phyloP scores from a whole-genome alignment of 139 green algal genomes.

The Microglena sp. region DNA sequence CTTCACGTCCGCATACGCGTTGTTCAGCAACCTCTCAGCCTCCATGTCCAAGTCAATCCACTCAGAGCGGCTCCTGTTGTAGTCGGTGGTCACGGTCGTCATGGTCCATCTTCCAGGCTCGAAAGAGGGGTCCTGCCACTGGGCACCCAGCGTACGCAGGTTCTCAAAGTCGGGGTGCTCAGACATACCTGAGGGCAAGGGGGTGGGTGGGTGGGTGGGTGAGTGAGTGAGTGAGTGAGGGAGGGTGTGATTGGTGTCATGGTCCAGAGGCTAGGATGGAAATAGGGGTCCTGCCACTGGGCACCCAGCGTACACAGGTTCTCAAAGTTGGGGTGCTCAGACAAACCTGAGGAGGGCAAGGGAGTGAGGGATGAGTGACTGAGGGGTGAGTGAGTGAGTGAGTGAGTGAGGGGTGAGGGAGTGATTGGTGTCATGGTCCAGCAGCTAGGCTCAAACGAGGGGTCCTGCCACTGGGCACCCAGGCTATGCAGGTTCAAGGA shows the following conservation, averaged over 20 bases:
- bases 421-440: conserved; percentile 14
- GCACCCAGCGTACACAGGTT: conserved; percentile 38
- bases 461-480: conserved; percentile 31
- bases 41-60: conserved; percentile 39
- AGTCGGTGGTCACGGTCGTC: conserved; percentile 21
- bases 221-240: too few relatives aligned
- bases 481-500: conserved; percentile 39
- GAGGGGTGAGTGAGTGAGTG: too few relatives aligned
- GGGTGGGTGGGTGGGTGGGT: too few relatives aligned
- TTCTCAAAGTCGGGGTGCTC: conserved; percentile 45
- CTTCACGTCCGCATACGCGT: conserved; percentile 41
- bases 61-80: conserved; percentile 29
- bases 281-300: conserved; percentile 28
- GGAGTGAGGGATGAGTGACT: too few relatives aligned
- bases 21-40: conserved; percentile 53
- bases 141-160: conserved; percentile 34
- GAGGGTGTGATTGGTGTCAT: conserved; percentile 15
- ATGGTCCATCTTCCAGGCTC: conserved; percentile 25
- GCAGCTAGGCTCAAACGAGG: conserved; percentile 27
- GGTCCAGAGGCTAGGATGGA: conserved; percentile 23
- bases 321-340: conserved; percentile 39
- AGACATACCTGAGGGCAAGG: conserved; percentile 32
- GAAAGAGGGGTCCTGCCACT: conserved; percentile 27
- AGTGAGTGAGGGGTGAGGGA: too few relatives aligned
- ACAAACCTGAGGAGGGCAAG: conserved; percentile 36